Evolutionary conservation across 2,329 filamentous ascomycete genomes (phyloP).

Genomic region (Xylaria sp.): DNA sequence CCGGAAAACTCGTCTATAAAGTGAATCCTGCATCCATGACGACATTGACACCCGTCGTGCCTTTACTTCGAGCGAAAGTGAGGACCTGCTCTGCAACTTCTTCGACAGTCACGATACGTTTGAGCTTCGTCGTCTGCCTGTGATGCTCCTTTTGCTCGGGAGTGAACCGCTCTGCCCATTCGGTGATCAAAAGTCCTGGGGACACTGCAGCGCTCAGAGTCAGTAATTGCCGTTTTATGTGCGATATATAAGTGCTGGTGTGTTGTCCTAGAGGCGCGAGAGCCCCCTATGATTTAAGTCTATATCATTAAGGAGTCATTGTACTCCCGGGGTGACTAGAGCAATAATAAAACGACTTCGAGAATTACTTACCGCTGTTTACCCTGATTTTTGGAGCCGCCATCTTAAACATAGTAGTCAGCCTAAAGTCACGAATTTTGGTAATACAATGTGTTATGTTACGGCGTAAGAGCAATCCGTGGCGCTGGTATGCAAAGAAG

Average conservation of each 20-base stretch:
- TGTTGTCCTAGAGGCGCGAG: background rate
- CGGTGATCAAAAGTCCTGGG: constrained; percentile 47
- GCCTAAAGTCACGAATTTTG: background rate
- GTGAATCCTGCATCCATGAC: constrained; percentile 60
- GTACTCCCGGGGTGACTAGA: background rate
- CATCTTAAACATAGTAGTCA: constrained; percentile 47
- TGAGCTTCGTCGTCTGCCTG: constrained; percentile 68
- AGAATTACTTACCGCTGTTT: constrained; percentile 59
- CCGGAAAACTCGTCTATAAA: constrained; percentile 15
- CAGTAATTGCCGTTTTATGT: constrained; percentile 1
- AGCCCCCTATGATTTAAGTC: background rate
- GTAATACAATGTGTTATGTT: background rate
- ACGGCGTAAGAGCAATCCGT: background rate
- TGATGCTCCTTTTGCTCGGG: constrained; percentile 65
- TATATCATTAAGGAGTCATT: too few species aligned
- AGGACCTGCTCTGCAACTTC: constrained; percentile 66
- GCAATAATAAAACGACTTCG: background rate
- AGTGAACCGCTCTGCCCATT: constrained; percentile 72
- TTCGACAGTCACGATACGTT: constrained; percentile 67
- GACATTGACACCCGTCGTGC: constrained; percentile 64
- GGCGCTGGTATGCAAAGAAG: background rate
- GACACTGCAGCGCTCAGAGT: constrained; percentile 21
- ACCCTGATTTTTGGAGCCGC: constrained; percentile 67
- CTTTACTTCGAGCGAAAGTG: constrained; percentile 59
- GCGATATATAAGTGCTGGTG: background rate